Percentiles rank a stretch among this genome's conserved stretches.
Conservation (phyloP, 257 asterid genomes). For the Eustoma russellianum region DNA sequence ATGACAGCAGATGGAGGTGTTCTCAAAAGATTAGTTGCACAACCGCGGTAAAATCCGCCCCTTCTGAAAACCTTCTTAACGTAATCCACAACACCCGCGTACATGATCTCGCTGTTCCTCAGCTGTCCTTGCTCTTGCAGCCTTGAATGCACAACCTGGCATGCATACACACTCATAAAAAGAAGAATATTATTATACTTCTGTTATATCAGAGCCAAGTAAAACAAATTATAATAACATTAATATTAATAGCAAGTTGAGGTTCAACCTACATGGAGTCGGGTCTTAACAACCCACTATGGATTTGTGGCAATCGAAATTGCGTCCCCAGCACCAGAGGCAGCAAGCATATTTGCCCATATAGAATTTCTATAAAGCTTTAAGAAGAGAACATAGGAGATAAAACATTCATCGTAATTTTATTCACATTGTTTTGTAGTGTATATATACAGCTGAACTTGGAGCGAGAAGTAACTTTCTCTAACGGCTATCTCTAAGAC, state of each 20-base stretch:
- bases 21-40: conserved; percentile 88
- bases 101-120: conserved; percentile 39
- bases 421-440: too few relatives aligned
- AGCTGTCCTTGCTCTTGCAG: conserved; percentile 91
- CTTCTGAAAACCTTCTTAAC: conserved; percentile 46
- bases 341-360: conserved; percentile 83
- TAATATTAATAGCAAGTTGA: not conserved
- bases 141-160: conserved; percentile 87
- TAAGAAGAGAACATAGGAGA: too few relatives aligned
- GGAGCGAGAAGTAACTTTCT: too few relatives aligned
- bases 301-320: conserved; percentile 76
- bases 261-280: conserved; percentile 69
- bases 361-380: too few relatives aligned
- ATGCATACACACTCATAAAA: not conserved
- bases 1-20: conserved; percentile 93
- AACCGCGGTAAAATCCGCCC: conserved; percentile 92
- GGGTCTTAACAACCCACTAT: conserved; percentile 90
- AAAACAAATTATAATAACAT: not conserved
- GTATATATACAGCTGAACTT: too few relatives aligned
- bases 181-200: too few relatives aligned
- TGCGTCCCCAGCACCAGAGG: conserved; percentile 93
- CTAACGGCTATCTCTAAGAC: too few relatives aligned
- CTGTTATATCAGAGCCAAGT: conserved; percentile 1
- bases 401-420: too few relatives aligned
- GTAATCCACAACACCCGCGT: conserved; percentile 73